phyloP scores from a whole-genome alignment of 257 asterid genomes.

The Solanum bulbocastanum region DNA sequence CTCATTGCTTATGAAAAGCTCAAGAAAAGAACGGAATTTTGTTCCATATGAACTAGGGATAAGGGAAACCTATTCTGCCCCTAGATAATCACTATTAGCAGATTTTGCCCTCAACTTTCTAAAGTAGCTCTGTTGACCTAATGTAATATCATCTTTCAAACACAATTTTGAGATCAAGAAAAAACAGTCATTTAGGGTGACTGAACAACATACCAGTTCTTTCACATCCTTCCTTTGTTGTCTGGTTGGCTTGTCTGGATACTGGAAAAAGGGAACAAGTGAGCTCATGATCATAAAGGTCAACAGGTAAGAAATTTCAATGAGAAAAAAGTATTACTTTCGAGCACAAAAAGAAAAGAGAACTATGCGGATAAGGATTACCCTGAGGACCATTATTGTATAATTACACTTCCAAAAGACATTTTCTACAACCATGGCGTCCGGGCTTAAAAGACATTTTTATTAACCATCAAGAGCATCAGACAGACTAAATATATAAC shows the following conservation, averaged over 20 bases:
- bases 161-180: background rate
- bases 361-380: background rate
- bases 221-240: slow-evolving; percentile 91
- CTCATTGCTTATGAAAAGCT: background rate
- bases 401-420: background rate
- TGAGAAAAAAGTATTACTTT: background rate
- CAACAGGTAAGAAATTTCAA: background rate
- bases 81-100: background rate
- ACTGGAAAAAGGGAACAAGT: slow-evolving; percentile 41
- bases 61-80: background rate
- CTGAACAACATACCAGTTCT: slow-evolving; percentile 64
- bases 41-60: background rate
- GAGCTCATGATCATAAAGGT: background rate
- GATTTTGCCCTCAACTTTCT: background rate
- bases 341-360: background rate
- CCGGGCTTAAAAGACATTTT: background rate
- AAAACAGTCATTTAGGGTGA: background rate
- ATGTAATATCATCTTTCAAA: background rate
- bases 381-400: background rate
- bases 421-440: background rate
- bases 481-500: background rate
- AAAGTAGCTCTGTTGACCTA: background rate
- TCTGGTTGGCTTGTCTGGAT: slow-evolving; percentile 94
- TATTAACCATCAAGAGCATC: background rate
- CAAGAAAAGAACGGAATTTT: background rate